Conservation (phyloP, 163 green algal genomes). For the Scenedesmus sp. region DNA sequence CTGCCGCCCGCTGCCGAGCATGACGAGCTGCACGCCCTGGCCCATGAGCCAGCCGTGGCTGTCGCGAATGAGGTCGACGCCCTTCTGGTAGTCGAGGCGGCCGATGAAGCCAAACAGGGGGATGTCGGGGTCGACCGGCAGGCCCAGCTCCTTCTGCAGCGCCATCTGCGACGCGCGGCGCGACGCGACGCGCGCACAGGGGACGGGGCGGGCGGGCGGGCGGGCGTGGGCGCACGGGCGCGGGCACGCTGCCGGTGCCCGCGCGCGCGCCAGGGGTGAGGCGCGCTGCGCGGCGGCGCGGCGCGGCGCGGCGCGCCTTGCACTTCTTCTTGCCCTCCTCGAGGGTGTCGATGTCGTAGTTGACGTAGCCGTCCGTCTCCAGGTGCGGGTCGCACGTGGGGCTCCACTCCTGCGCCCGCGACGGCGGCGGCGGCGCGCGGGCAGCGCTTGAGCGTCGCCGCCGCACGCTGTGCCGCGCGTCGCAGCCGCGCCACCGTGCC, state of each 20-base stretch:
- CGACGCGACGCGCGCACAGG: background rate
- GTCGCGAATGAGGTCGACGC: slow-evolving; percentile 95
- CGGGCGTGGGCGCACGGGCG: too few relatives aligned
- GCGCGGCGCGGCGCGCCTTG: slow-evolving; percentile 60
- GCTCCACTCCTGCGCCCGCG: slow-evolving; percentile 77
- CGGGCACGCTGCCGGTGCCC: too few relatives aligned
- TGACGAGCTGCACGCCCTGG: slow-evolving; percentile 89
- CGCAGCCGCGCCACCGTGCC: too few relatives aligned
- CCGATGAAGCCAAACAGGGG: slow-evolving; percentile 89
- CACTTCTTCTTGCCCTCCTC: slow-evolving; percentile 80
- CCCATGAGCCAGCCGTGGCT: slow-evolving; percentile 92
- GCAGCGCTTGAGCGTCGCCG: too few relatives aligned
- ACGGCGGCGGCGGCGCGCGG: too few relatives aligned
- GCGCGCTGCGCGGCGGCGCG: too few relatives aligned
- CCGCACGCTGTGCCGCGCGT: too few relatives aligned
- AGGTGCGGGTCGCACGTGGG: slow-evolving; percentile 61
- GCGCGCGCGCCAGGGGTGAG: too few relatives aligned
- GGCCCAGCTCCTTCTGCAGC: slow-evolving; percentile 81
- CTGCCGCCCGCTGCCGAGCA: slow-evolving; percentile 89
- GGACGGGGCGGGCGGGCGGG: too few relatives aligned
- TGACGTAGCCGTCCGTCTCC: slow-evolving; percentile 81
- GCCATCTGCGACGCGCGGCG: slow-evolving; percentile 51
- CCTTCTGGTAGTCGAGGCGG: slow-evolving; percentile 96
- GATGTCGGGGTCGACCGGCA: slow-evolving; percentile 70
- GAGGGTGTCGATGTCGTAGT: slow-evolving; percentile 77